Base-by-base conservation (phyloP, 805 yeast species). In the Pachysolen tannophilus region DNA sequence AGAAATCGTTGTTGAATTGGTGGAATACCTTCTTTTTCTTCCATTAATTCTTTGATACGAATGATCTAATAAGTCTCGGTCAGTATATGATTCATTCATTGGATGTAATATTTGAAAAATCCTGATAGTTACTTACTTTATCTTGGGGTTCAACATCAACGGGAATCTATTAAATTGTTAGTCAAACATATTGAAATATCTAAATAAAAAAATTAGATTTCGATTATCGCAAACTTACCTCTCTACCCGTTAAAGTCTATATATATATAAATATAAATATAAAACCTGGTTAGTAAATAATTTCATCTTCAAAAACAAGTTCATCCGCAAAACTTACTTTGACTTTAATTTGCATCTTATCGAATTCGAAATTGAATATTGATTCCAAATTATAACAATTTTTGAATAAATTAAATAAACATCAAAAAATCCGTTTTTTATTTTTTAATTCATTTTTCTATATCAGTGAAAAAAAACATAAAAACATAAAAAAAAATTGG, bases 21-120 rank as follows among this genome's bases (percentile, higher is more conserved):
- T 2, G 97, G 96, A 37, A 90, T 90, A 2, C 97, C 98, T 56
- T 90, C 97, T 49, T 85, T 85, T 52, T 90, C 96, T 56, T 92
- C 97, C 63, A 90, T 75, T 53, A 82, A 73, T 54, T 90, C 97
- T 59, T 90, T 90, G 59, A 90, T 77, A 32, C 81, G 74, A 28
- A 52, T 48, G 32, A 55, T 58, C 58, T 53, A 28, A n/a, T n/a
- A 6, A 10, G 20, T 8, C 20, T 38, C 13, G 18, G n/a, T 15
- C 8, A 14, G 11, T 6, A 19, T 25, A 16, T 26, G 28, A 28
- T 14, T 19, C 26, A 9, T 25, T n/a, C n/a, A n/a, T n/a, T n/a
- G n/a, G n/a, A n/a, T n/a, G n/a, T n/a, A n/a, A n/a, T n/a, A n/a
- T n/a, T 3, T 11, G 24, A 24, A 10, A 10, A 26, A 7, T 25